phyloP scores from a whole-genome alignment of 257 asterid species.

The Salvia splendens region DNA sequence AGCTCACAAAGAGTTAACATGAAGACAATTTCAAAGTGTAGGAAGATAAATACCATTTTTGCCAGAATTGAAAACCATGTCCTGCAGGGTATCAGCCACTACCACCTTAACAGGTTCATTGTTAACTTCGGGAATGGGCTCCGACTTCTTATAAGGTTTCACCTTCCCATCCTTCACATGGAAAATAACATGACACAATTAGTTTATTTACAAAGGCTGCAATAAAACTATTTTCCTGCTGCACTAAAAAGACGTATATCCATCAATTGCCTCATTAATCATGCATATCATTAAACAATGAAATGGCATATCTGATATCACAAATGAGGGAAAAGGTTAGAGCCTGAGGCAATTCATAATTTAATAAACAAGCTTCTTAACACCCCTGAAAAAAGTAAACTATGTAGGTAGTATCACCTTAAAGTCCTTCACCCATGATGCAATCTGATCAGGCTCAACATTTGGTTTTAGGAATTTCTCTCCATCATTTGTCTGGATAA shows the following conservation, averaged over 20 bases:
- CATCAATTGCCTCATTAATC: slow-evolving; percentile 6
- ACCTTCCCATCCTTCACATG: slow-evolving; percentile 58
- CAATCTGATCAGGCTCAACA: slow-evolving; percentile 74
- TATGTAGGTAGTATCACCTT: slow-evolving; percentile 50
- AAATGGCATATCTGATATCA: slow-evolving; percentile 8
- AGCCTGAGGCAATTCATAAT: background rate
- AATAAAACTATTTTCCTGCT: background rate
- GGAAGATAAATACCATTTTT: slow-evolving; percentile 54
- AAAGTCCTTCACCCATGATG: slow-evolving; percentile 75
- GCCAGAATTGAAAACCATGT: slow-evolving; percentile 57
- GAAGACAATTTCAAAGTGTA: slow-evolving; percentile 9
- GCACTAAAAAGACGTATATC: slow-evolving; percentile 2
- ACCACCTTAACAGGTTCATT: slow-evolving; percentile 76
- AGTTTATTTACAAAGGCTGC: slow-evolving; percentile 24
- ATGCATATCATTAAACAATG: slow-evolving; percentile 4
- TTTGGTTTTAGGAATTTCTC: slow-evolving; percentile 71
- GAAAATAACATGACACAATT: slow-evolving; percentile 22
- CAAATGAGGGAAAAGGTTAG: slow-evolving; percentile 4
- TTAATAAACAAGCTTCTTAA: background rate
- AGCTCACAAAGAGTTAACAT: slow-evolving; percentile 12
- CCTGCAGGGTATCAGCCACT: slow-evolving; percentile 73
- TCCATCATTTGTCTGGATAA: slow-evolving; percentile 69
- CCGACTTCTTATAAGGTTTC: slow-evolving; percentile 62
- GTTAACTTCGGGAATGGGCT: slow-evolving; percentile 69
- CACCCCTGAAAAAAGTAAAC: background rate